A percentile compares a stretch with the other conserved stretches of the same genome.
Evolutionary conservation across 1,284 basidiomycete genomes (phyloP).

Genomic region (Gymnopus androsaceus): DNA sequence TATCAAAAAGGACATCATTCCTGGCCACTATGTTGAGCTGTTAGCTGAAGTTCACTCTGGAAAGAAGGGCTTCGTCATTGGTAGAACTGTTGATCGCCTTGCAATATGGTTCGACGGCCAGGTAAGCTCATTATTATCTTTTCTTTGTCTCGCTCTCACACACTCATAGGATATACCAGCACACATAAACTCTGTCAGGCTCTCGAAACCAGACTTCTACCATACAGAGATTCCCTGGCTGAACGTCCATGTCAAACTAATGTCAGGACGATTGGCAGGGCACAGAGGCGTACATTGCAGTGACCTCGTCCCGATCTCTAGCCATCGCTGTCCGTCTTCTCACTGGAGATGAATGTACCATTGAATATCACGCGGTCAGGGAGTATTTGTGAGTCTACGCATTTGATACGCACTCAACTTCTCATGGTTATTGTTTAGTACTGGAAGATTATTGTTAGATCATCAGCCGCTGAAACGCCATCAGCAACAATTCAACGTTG

Average conservation of each 20-base stretch:
- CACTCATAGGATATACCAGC: not conserved
- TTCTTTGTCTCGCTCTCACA: not conserved
- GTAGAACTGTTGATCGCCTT: not conserved
- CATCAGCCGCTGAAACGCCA: not conserved
- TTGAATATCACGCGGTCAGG: not conserved
- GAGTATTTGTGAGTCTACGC: not conserved
- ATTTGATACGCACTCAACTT: not conserved
- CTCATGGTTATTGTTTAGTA: too few species aligned
- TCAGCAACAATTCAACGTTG: not conserved
- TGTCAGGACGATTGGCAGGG: not conserved
- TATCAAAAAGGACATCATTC: not conserved
- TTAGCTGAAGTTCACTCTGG: not conserved
- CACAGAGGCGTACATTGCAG: not conserved
- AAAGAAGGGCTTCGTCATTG: not conserved
- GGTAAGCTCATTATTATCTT: not conserved
- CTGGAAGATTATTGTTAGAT: not conserved
- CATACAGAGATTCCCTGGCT: not conserved
- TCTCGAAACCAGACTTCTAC: not conserved
- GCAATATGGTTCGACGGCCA: not conserved
- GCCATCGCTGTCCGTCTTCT: not conserved
- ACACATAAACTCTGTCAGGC: not conserved
- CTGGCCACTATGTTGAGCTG: not conserved
- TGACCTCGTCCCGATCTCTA: not conserved
- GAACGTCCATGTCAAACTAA: not conserved
- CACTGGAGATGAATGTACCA: not conserved